phyloP scores from a whole-genome alignment of 306 rosid genomes.

The Casuarina cunninghamiana region DNA sequence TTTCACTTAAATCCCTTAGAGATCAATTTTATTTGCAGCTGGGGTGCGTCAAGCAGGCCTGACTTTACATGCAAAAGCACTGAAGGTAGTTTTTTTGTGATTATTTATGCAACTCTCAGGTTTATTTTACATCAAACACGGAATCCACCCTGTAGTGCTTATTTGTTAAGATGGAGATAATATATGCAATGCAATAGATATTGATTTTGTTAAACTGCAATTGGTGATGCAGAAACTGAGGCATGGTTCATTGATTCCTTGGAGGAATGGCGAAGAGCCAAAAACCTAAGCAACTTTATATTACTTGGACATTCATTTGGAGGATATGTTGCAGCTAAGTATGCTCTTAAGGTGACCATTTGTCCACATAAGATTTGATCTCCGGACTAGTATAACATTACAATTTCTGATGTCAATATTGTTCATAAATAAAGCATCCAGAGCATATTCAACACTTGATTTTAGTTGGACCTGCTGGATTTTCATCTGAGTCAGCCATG shows the following conservation, averaged over 20 bases:
- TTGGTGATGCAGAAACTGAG: constrained; percentile 75
- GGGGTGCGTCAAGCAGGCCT: constrained; percentile 99
- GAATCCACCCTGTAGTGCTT: neutral
- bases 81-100: constrained; percentile 53
- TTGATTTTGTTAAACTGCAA: constrained; percentile 12
- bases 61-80: constrained; percentile 95
- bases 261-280: constrained; percentile 98
- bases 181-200: neutral
- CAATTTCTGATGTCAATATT: constrained; percentile 33
- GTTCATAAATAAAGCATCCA: constrained; percentile 65
- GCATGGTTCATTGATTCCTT: constrained; percentile 94
- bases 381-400: constrained; percentile 10
- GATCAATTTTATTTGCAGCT: constrained; percentile 50
- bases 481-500: constrained; percentile 59
- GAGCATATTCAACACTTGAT: constrained; percentile 88
- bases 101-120: neutral
- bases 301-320: constrained; percentile 98
- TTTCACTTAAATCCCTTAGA: constrained; percentile 8
- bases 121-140: constrained; percentile 19
- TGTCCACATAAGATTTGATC: constrained; percentile 24
- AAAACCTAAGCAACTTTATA: constrained; percentile 80
- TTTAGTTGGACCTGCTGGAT: constrained; percentile 88
- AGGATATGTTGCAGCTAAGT: constrained; percentile 92
- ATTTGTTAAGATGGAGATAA: constrained; percentile 7
- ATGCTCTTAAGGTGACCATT: constrained; percentile 77